Evolutionary conservation across 2,329 filamentous ascomycete genomes (phyloP).

Genomic region (Claviceps africana): DNA sequence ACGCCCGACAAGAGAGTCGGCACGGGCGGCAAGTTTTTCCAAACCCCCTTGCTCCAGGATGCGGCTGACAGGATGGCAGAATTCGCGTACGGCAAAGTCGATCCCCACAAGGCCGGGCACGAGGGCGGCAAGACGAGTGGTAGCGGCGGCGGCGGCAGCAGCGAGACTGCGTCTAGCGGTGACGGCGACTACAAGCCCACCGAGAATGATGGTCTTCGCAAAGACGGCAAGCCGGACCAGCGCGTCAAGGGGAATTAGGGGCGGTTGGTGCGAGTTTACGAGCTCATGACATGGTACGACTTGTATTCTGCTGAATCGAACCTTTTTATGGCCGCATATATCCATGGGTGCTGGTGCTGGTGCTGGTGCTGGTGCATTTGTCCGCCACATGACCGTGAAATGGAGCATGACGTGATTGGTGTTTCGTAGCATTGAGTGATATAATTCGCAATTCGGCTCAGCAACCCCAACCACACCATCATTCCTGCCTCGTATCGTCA

Average conservation of each 20-base stretch:
- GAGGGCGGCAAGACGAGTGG: not conserved
- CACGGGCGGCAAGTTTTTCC: not conserved
- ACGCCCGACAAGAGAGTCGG: constrained; percentile 1
- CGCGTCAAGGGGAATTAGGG: not conserved
- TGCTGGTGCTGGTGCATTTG: too few relatives aligned
- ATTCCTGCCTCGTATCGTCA: too few relatives aligned
- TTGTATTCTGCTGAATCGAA: too few relatives aligned
- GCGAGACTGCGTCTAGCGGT: not conserved
- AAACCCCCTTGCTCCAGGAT: not conserved
- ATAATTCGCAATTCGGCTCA: too few relatives aligned
- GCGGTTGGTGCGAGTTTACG: too few relatives aligned
- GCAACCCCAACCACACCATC: too few relatives aligned
- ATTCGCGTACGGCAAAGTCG: constrained; percentile 1
- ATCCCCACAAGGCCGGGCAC: not conserved
- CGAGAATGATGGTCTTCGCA: not conserved
- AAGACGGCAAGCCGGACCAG: not conserved
- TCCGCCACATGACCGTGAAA: too few relatives aligned
- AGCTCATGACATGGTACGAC: not conserved
- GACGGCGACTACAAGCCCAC: not conserved
- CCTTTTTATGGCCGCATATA: too few relatives aligned
- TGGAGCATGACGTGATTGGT: too few relatives aligned
- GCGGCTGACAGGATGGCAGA: not conserved
- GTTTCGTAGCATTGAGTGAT: too few relatives aligned
- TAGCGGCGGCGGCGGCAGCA: not conserved
- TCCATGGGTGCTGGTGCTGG: too few relatives aligned